Evolutionary conservation across 2,329 filamentous ascomycete genomes (phyloP), one percentile per base, ranked within the genome.

Genomic region (Teratosphaeria gauchensis): DNA sequence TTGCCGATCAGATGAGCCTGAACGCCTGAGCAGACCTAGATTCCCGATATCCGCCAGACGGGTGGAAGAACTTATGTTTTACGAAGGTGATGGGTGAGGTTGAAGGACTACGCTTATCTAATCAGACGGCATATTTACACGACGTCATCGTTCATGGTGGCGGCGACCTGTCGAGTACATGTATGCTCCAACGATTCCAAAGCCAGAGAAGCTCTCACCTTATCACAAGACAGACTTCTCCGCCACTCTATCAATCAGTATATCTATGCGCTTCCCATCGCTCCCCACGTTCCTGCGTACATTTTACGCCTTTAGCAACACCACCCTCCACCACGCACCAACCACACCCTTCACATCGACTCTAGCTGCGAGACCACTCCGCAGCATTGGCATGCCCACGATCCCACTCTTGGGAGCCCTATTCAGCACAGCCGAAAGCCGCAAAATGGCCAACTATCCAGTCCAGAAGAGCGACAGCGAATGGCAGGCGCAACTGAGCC

Each of bases 401-500:
- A 87, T 95, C 68, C 88, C 91, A 1, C 89, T 96, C 65, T 69
- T 96, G 42, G 80, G 88, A 65, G 84, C 86, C 58, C 77, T 96
- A 1, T 95, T 96, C 69, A 80, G 85, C 57, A 85, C 82, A 56
- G 72, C 77, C 51, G 78, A 76, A 51, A 77, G 80, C 28, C 75
- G 78, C 58, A 82, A 82, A 57, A 89, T 88, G 80, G 42, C 42
- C 42, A 82, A 84, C 51, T 92, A 87, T 68, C 90, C 94, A n/a
- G 84, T 94, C 56, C 77, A 94, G 73, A 89, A 91, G 74, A 83
- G 79, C 46, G 82, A 91, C 24, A 84, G 89, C 58, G 91, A 97
- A 77, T 99, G 94, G 94, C 87, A 85, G 65, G 89, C 92, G 8
- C 83, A 96, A 59, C 78, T 99, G 57, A 91, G 80, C 58, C 83